Evolutionary conservation across 768 basidiomycete species (phyloP).

Genomic region (Cytidiella melzeri): DNA sequence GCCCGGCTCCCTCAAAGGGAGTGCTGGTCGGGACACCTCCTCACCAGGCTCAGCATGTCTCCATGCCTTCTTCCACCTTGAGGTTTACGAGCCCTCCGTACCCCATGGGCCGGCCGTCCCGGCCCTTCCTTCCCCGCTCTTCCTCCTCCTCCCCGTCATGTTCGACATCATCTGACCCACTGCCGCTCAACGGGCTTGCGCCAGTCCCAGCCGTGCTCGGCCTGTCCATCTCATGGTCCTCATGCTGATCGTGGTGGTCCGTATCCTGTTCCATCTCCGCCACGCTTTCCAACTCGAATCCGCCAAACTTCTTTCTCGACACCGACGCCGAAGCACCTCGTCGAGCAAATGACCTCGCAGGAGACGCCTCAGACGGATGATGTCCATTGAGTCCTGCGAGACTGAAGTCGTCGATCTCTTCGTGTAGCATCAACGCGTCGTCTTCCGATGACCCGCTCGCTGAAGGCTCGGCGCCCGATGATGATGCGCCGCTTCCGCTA

Average conservation of each 20-base stretch:
- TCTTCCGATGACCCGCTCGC: conserved; percentile 12
- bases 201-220: conserved; percentile 13
- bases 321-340: conserved; percentile 16
- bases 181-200: conserved; percentile 10
- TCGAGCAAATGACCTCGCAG: too few relatives aligned
- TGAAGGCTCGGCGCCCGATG: background rate
- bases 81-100: conserved; percentile 17
- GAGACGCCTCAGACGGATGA: background rate
- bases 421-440: conserved; percentile 23
- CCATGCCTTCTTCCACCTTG: conserved; percentile 24
- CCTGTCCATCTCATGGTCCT: conserved; percentile 16
- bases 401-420: conserved; percentile 19
- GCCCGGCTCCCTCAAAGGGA: background rate
- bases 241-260: conserved; percentile 11
- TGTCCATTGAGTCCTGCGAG: conserved; percentile 5
- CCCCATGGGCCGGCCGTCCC: conserved; percentile 20
- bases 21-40: background rate
- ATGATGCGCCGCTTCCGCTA: too few relatives aligned
- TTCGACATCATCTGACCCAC: conserved; percentile 15
- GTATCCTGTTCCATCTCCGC: conserved; percentile 27
- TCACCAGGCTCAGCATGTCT: conserved; percentile 19
- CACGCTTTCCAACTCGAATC: conserved; percentile 25
- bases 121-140: conserved; percentile 22
- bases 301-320: conserved; percentile 19
- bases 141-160: conserved; percentile 9